Conservation (phyloP, 345 rosid genomes). For the Turritis glabra region DNA sequence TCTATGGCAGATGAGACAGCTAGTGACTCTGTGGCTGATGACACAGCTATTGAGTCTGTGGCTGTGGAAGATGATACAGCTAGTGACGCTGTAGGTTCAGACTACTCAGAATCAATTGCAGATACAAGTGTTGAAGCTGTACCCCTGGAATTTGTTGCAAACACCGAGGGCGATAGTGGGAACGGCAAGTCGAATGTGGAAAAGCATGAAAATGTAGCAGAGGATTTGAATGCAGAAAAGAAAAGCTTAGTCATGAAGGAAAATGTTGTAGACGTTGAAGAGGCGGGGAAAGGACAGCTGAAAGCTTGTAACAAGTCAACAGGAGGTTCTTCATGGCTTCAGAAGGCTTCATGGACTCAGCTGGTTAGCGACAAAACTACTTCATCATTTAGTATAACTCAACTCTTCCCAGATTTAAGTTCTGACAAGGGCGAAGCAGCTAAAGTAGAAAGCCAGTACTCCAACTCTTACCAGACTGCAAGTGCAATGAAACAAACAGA, state of each 20-base stretch:
- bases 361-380: conserved; percentile 50
- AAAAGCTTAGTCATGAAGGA: conserved; percentile 24
- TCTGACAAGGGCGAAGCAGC: conserved; percentile 35
- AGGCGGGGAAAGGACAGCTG: background rate
- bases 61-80: conserved; percentile 30
- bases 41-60: conserved; percentile 15
- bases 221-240: conserved; percentile 14
- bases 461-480: conserved; percentile 26
- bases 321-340: conserved; percentile 77
- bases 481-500: conserved; percentile 16
- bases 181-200: conserved; percentile 17
- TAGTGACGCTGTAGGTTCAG: conserved; percentile 8
- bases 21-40: conserved; percentile 20
- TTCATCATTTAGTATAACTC: conserved; percentile 65
- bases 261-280: conserved; percentile 25
- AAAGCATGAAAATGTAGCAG: conserved; percentile 24
- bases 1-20: conserved; percentile 21
- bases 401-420: conserved; percentile 50
- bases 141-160: conserved; percentile 25
- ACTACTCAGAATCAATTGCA: conserved; percentile 16
- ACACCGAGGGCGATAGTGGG: conserved; percentile 16
- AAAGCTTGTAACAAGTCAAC: conserved; percentile 45
- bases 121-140: conserved; percentile 24
- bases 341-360: conserved; percentile 83
- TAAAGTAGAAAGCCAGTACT: conserved; percentile 4